A percentile compares a stretch with the other conserved stretches of the same genome.
Evolutionary conservation across 192 early-diverging fungal genomes (phyloP).

Genomic region (Gonapodya sp.): DNA sequence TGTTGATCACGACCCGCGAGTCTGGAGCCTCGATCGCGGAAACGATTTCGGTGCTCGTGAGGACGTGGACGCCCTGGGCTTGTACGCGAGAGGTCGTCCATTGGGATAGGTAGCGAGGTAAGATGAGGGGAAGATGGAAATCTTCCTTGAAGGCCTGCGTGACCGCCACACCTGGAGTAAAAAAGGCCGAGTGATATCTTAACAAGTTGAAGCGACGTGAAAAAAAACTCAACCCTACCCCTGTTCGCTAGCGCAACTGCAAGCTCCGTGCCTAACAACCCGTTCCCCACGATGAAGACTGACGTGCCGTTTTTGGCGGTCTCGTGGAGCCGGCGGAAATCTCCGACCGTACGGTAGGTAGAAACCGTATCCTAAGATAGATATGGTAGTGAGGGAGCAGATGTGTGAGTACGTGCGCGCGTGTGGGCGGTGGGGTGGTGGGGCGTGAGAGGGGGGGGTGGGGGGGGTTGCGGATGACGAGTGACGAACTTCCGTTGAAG

Average conservation of each 20-base stretch:
- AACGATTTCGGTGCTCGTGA: slow-evolving; percentile 26
- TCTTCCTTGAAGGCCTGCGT: slow-evolving; percentile 57
- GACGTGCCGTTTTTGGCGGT: slow-evolving; percentile 28
- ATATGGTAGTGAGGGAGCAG: too few species aligned
- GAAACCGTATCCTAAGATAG: slow-evolving; percentile 20
- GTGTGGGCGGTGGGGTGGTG: too few species aligned
- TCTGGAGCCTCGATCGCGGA: slow-evolving; percentile 15
- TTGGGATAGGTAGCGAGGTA: slow-evolving; percentile 51
- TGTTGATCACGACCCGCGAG: slow-evolving; percentile 29
- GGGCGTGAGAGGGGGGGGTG: too few species aligned
- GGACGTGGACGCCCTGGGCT: slow-evolving; percentile 41
- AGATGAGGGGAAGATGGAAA: slow-evolving; percentile 15
- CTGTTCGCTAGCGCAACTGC: slow-evolving; percentile 42
- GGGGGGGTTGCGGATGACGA: too few species aligned
- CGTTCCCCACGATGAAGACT: slow-evolving; percentile 51
- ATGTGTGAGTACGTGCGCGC: too few species aligned
- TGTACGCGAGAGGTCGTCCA: slow-evolving; percentile 47
- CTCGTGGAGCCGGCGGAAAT: slow-evolving; percentile 37
- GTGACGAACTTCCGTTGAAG: not conserved
- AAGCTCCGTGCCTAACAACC: slow-evolving; percentile 56
- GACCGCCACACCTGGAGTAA: slow-evolving; percentile 25
- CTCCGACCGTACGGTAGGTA: slow-evolving; percentile 47
- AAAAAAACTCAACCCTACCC: slow-evolving; percentile 17
- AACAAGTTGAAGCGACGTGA: not conserved
- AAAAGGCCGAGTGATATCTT: not conserved